Evolutionary conservation across 208 protist species (phyloP).

Genomic region (Leishmania guyanensis): DNA sequence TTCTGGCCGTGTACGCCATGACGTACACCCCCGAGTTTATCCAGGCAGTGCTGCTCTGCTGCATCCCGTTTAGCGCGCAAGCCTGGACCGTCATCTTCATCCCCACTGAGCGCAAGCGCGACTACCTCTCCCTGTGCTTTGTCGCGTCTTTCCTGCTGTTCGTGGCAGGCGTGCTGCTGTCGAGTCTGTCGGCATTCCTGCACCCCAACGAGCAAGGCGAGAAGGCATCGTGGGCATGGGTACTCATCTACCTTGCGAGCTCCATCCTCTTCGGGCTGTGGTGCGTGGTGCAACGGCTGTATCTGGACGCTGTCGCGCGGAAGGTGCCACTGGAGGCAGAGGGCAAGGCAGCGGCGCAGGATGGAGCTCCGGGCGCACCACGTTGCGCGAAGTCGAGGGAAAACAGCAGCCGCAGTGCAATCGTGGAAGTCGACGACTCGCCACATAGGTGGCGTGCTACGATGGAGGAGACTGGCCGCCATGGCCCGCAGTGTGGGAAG

Average conservation of each 20-base stretch:
- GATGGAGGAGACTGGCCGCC: no score
- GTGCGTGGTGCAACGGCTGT: conserved; percentile 82
- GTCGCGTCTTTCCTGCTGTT: conserved; percentile 68
- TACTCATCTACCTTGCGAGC: conserved; percentile 75
- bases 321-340: conserved; percentile 6
- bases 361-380: not conserved
- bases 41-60: conserved; percentile 75
- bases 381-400: not conserved
- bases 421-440: not conserved
- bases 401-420: not conserved
- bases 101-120: conserved; percentile 65
- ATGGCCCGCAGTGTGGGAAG: not conserved
- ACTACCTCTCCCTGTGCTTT: conserved; percentile 75
- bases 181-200: conserved; percentile 57
- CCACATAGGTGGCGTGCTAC: no score
- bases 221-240: conserved; percentile 54
- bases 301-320: conserved; percentile 67
- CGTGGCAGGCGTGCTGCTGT: conserved; percentile 64
- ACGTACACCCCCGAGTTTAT: conserved; percentile 78
- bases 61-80: conserved; percentile 78
- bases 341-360: not conserved
- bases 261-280: conserved; percentile 76
- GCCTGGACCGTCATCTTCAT: conserved; percentile 80
- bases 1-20: conserved; percentile 69
- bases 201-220: conserved; percentile 13